Base-by-base conservation (phyloP, 176 grass and related monocot genomes). In the Bothriochloa decipiens region DNA sequence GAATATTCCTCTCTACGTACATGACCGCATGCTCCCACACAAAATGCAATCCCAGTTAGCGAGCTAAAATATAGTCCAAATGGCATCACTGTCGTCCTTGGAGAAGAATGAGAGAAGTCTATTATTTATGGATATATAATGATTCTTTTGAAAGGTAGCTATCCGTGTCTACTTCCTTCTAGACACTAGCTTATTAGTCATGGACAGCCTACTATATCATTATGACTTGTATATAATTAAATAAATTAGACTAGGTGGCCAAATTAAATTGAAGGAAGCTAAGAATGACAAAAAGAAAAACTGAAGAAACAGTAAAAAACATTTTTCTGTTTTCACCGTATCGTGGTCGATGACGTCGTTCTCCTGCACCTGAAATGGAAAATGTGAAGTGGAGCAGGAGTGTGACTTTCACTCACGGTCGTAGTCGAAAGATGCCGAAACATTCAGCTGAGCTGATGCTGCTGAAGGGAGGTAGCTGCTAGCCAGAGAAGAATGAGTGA, bases 1-100 rank as follows among this genome's bases (percentile, higher is more conserved):
- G n/a, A 42, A 77, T 58, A 70, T 63, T 77, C 79, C 86, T 87
- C 65, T 87, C 40, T 77, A 77, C 86, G 70, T 87, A 77, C 86
- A 77, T 87, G 79, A 77, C 64, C 33, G 33, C 79, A 70, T 77
- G 55, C 72, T 77, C 71, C 47, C 47, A 58, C 37, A 87, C 74
- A 81, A 81, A 57, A 78, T 67, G 26, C 70, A 81, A 74, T 65
- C 77, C 58, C 12, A 69, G 78, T 66, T 82, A 58, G 79, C 0
- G 1, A 20, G 3, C 49, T 69, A 68, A 46, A 33, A 62, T 36
- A 71, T 25, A 68, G n/a, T 76, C 63, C 26, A 36, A 62, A 82
- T 62, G 49, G 22, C 40, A 36, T 60, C 64, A 15, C 25, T 76
- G 10, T 53, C 43, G 36, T 78, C 40, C 50, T 37, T 82, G 7